phyloP scores from a whole-genome alignment of 352 stramenopile genomes.

The Phytopythium helicoides region DNA sequence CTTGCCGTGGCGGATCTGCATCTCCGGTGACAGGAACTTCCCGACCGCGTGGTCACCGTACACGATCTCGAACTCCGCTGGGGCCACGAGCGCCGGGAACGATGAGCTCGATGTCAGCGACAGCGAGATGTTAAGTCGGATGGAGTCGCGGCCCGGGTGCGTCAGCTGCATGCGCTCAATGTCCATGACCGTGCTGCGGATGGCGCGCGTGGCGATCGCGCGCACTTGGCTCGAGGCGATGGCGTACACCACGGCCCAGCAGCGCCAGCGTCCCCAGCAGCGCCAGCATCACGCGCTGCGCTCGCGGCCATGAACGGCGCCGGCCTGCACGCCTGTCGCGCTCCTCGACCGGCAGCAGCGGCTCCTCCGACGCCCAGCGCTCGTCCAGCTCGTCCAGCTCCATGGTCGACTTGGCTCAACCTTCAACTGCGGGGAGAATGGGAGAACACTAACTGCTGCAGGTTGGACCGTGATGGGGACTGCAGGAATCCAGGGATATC shows the following conservation, averaged over 20 bases:
- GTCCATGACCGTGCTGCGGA: slow-evolving; percentile 54
- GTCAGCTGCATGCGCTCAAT: slow-evolving; percentile 62
- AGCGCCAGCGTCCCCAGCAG: slow-evolving; percentile 20
- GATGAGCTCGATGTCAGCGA: slow-evolving; percentile 44
- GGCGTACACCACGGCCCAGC: slow-evolving; percentile 29
- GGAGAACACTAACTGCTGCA: too few relatives aligned
- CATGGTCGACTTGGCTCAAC: neutral
- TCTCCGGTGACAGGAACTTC: slow-evolving; percentile 39
- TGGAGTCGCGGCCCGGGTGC: slow-evolving; percentile 19
- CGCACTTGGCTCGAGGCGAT: slow-evolving; percentile 51
- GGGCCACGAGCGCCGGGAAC: slow-evolving; percentile 45
- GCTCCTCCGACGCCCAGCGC: slow-evolving; percentile 19
- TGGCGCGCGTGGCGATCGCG: slow-evolving; percentile 52
- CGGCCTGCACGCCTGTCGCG: neutral
- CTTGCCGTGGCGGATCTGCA: slow-evolving; percentile 47
- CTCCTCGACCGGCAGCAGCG: slow-evolving; percentile 27
- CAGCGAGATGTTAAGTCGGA: slow-evolving; percentile 54
- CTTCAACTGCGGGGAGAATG: slow-evolving; percentile 3
- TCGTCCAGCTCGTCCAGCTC: slow-evolving; percentile 14
- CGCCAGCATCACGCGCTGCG: slow-evolving; percentile 10
- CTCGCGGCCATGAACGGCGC: slow-evolving; percentile 17
- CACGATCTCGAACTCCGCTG: slow-evolving; percentile 46
- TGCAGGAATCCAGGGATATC: too few relatives aligned
- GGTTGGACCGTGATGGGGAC: too few relatives aligned
- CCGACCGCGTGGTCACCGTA: slow-evolving; percentile 42